phyloP scores from a whole-genome alignment of 306 rosid genomes.

The Quercus robur region DNA sequence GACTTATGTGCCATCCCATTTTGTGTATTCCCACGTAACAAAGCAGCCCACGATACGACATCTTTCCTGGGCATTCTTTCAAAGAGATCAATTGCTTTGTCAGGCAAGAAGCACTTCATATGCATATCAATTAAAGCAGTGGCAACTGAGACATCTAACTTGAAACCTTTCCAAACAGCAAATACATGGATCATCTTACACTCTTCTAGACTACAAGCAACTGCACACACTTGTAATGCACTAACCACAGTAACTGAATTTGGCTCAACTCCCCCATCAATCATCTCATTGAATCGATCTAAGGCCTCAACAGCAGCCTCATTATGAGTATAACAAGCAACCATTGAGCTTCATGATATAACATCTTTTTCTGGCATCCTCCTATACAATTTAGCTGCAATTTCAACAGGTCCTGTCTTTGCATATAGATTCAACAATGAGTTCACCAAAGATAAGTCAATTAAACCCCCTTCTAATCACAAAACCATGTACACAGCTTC shows the following conservation, averaged over 20 bases:
- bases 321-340: constrained; percentile 68
- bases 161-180: constrained; percentile 42
- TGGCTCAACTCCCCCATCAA: constrained; percentile 44
- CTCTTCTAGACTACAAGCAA: constrained; percentile 44
- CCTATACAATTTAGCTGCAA: constrained; percentile 52
- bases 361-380: constrained; percentile 57
- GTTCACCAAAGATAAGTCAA: constrained; percentile 49
- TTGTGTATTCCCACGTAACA: constrained; percentile 62
- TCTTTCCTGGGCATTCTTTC: constrained; percentile 66
- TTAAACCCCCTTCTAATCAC: constrained; percentile 45
- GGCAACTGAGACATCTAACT: constrained; percentile 51
- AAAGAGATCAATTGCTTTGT: constrained; percentile 51
- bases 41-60: constrained; percentile 72
- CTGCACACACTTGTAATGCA: constrained; percentile 68
- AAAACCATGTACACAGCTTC: constrained; percentile 64
- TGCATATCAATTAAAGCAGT: constrained; percentile 69
- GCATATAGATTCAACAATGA: constrained; percentile 62
- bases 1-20: constrained; percentile 67
- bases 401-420: constrained; percentile 45
- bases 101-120: constrained; percentile 68
- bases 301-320: constrained; percentile 50
- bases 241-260: constrained; percentile 56
- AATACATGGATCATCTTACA: constrained; percentile 65
- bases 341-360: constrained; percentile 82
- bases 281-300: constrained; percentile 58